Base-by-base conservation (phyloP, 306 rosid genomes). In the Rosa multiflora region DNA sequence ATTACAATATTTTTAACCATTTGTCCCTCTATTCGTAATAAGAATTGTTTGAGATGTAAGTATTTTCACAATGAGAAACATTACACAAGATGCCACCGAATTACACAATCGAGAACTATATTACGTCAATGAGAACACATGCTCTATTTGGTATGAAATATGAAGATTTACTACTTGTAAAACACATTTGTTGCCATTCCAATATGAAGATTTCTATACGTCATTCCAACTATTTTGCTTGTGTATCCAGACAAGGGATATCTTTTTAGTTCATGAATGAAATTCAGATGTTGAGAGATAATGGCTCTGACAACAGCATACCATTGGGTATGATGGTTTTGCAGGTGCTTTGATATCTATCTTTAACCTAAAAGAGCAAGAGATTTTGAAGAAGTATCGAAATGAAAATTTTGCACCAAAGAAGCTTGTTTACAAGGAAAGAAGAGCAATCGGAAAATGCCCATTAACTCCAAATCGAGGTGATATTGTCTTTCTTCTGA, bases 391-490 rank as follows among this genome's bases (percentile, higher is more conserved):
- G 80, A 90, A 91, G 80, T 96, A 93, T 70, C 94, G 98, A 72
- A 78, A 82, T 78, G 92, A 90, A 80, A 93, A 96, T 85, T 96
- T 96, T 81, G 98, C 97, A 23, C 88, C 94, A 23, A 96, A 96
- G 86, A 84, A 56, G 83, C 98, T 96, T 10, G 83, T 91, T 67
- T 93, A 91, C 58, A 77, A 70, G 63, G 97, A 91, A 85, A 91
- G 99, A 87, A 90, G 99, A 85, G 98, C 99, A 71, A 93, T 96
- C 52, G 98, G 98, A 73, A 96, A 96, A 84, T 96, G 99, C 75
- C 99, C 99, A 20, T 81, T 96, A 87, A 96, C 96, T 81, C 99
- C 99, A 10, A 96, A 96, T 26, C 84, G 99, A 96, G 99, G 99
- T 96, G 85, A 87, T 70, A 32, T 46, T 37, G 18, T 63, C 73